A percentile compares a stretch with the other conserved stretches of the same genome.
Evolutionary conservation across 768 basidiomycete species (phyloP).

Genomic region (Rhizopogon sp.): DNA sequence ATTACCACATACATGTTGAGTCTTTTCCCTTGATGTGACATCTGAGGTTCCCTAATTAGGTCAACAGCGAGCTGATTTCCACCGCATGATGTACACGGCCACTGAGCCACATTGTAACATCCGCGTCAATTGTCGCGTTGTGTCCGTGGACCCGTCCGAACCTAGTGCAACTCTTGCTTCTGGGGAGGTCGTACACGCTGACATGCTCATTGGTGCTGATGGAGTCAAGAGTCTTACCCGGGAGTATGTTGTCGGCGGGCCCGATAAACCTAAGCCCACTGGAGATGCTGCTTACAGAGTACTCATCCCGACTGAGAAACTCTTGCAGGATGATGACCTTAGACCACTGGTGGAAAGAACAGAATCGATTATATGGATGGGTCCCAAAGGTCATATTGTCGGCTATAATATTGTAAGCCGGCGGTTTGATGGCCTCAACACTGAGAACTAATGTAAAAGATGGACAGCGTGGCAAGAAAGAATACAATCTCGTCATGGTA

Average conservation of each 20-base stretch:
- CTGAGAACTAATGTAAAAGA: not conserved
- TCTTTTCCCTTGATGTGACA: not conserved
- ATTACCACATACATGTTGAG: constrained; percentile 30
- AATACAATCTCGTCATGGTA: constrained; percentile 42
- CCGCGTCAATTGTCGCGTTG: constrained; percentile 31
- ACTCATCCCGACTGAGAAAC: constrained; percentile 37
- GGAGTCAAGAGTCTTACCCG: constrained; percentile 50
- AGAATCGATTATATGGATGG: constrained; percentile 60
- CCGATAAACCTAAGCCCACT: constrained; percentile 43
- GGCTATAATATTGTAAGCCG: constrained; percentile 38
- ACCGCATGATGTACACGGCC: constrained; percentile 31
- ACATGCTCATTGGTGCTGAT: constrained; percentile 47
- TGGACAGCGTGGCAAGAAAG: constrained; percentile 28
- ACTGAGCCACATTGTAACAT: constrained; percentile 33
- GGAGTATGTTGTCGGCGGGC: constrained; percentile 44
- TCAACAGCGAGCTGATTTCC: constrained; percentile 42
- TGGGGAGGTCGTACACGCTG: constrained; percentile 37
- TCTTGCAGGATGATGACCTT: constrained; percentile 51
- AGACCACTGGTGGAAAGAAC: constrained; percentile 43
- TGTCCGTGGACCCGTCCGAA: constrained; percentile 25
- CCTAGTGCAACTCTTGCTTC: constrained; percentile 35
- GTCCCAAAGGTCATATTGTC: constrained; percentile 44
- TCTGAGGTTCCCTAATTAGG: not conserved
- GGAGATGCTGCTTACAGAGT: constrained; percentile 65
- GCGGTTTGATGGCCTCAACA: not conserved